A percentile compares a stretch with the other conserved stretches of the same genome.
Conservation (phyloP, 192 early-diverging fungal genomes). For the Entomortierella chlamydospora region DNA sequence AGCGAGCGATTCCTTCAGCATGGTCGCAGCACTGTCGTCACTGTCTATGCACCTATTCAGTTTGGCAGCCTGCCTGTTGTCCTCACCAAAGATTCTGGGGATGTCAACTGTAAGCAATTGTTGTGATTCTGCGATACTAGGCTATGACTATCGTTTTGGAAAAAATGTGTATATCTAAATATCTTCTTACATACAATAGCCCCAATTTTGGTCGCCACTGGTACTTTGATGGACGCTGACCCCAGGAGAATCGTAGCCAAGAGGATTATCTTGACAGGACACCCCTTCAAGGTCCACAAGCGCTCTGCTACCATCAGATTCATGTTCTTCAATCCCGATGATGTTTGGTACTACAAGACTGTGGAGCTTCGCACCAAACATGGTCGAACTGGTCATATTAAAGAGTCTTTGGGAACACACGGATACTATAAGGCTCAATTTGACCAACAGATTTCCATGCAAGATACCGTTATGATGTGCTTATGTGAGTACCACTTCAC, state of each 20-base stretch:
- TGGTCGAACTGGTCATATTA: constrained; percentile 92
- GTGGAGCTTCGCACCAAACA: constrained; percentile 92
- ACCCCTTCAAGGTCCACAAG: constrained; percentile 96
- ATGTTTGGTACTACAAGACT: constrained; percentile 96
- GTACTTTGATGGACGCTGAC: constrained; percentile 79
- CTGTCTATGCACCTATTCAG: constrained; percentile 92
- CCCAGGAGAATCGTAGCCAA: constrained; percentile 93
- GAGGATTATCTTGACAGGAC: constrained; percentile 92
- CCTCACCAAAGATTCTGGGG: constrained; percentile 77
- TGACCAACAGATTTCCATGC: constrained; percentile 82
- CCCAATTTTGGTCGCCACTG: constrained; percentile 82
- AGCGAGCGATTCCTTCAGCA: constrained; percentile 91
- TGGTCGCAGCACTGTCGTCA: constrained; percentile 79
- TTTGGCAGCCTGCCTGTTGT: constrained; percentile 88
- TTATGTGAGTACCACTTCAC: constrained; percentile 75
- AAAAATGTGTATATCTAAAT: too few species aligned
- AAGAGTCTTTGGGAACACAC: constrained; percentile 94
- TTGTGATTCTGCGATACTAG: too few species aligned
- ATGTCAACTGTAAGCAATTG: constrained; percentile 60
- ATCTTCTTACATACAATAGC: constrained; percentile 20
- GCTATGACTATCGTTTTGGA: too few species aligned
- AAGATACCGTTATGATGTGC: constrained; percentile 96
- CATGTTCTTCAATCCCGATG: constrained; percentile 97
- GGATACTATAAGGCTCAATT: constrained; percentile 75
- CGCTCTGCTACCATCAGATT: constrained; percentile 91